Percentiles rank a stretch among this genome's conserved stretches.
phyloP scores from a whole-genome alignment of 164 flowering plant species.

The Magnolia kwangsiensis region DNA sequence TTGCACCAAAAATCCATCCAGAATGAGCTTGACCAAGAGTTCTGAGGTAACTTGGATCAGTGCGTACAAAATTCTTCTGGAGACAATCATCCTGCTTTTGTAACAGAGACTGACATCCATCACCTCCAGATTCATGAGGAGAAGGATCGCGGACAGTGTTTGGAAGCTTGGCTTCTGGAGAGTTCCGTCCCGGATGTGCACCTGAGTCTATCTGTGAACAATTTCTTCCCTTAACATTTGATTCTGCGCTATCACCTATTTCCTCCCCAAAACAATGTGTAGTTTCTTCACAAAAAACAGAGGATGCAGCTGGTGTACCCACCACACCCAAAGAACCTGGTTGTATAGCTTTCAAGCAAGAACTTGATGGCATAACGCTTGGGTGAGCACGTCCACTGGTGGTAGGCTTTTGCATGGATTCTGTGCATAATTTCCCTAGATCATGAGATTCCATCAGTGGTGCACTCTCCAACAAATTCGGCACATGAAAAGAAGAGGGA shows the following conservation, averaged over 20 bases:
- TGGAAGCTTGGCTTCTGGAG: neutral
- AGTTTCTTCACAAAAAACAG: neutral
- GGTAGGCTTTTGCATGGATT: neutral
- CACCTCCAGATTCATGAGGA: constrained; percentile 1
- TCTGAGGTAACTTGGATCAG: constrained; percentile 43
- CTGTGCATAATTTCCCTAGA: neutral
- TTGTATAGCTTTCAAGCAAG: neutral
- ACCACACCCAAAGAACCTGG: neutral
- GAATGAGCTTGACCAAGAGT: constrained; percentile 52
- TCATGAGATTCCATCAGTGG: neutral
- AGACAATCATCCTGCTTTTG: neutral
- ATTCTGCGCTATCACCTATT: constrained; percentile 12
- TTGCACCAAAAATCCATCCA: constrained; percentile 64
- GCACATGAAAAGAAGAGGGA: neutral
- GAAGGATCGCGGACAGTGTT: neutral
- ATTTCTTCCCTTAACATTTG: constrained; percentile 1
- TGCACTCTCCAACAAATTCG: too few relatives aligned
- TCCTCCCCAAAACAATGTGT: constrained; percentile 6
- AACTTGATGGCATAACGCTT: neutral
- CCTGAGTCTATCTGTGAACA: neutral
- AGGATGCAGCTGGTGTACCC: neutral
- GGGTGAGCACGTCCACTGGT: neutral
- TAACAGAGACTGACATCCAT: neutral
- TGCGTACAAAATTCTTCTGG: constrained; percentile 9
- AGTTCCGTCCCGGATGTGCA: neutral